phyloP scores from a whole-genome alignment of 1,139 yeast species.

The Yamadazyma songkhlaensis region DNA sequence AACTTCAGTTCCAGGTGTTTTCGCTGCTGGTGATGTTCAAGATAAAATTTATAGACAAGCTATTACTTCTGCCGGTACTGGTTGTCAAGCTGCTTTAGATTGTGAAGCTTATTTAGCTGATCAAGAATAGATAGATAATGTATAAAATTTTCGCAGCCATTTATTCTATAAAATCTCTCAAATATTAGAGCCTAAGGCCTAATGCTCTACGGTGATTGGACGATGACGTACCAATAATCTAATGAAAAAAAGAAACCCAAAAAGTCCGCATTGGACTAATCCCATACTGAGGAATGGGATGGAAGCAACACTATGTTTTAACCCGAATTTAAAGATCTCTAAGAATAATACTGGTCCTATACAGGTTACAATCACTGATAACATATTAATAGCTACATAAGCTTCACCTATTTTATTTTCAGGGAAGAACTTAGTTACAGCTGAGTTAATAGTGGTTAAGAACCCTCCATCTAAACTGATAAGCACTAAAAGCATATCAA shows the following conservation, averaged over 20 bases:
- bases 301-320: conserved; percentile 4
- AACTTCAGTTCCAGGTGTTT: conserved; percentile 89
- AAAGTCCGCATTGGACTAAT: not conserved
- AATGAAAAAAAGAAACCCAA: too few relatives aligned
- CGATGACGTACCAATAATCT: too few relatives aligned
- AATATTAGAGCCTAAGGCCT: too few relatives aligned
- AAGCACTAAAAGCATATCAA: not conserved
- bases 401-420: conserved; percentile 9
- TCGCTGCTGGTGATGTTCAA: conserved; percentile 99
- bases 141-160: not conserved
- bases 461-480: conserved; percentile 1
- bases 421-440: conserved; percentile 11
- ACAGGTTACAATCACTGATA: conserved; percentile 17
- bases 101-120: conserved; percentile 83
- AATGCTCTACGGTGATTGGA: too few relatives aligned
- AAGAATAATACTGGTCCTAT: conserved; percentile 21
- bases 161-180: not conserved
- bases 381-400: conserved; percentile 7
- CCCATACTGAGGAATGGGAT: conserved; percentile 8
- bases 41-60: conserved; percentile 98
- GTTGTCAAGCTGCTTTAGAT: conserved; percentile 99
- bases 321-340: conserved; percentile 19
- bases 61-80: conserved; percentile 97
- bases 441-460: conserved; percentile 1
- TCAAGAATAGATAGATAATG: conserved; percentile 21